Percentiles rank a stretch among this genome's conserved stretches.
Conservation (phyloP, 768 basidiomycete genomes). For the Boletus rex-veris region DNA sequence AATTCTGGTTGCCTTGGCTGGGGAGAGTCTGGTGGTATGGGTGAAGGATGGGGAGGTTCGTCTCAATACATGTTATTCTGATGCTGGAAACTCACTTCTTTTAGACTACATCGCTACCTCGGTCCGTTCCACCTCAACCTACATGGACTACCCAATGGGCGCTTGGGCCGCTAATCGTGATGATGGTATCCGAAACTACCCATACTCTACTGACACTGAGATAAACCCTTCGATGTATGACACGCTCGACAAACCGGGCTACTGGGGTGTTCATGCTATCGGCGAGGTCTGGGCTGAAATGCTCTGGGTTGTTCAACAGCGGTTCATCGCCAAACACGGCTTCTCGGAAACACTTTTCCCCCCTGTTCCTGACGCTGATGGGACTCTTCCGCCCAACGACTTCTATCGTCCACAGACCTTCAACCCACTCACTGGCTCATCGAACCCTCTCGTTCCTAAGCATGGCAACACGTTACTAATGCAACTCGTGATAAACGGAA, state of each 20-base stretch:
- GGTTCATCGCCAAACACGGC: constrained; percentile 77
- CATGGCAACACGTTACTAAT: constrained; percentile 86
- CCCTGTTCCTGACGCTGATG: constrained; percentile 61
- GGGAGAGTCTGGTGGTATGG: constrained; percentile 97
- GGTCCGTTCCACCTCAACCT: constrained; percentile 68
- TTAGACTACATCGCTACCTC: constrained; percentile 83
- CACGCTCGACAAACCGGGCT: constrained; percentile 89
- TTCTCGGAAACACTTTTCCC: constrained; percentile 80
- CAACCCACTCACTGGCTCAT: constrained; percentile 28
- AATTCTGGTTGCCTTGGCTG: constrained; percentile 94
- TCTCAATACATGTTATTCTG: not conserved
- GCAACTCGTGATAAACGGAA: constrained; percentile 83
- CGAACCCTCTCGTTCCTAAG: constrained; percentile 67
- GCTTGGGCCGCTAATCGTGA: constrained; percentile 85
- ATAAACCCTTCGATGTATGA: constrained; percentile 92
- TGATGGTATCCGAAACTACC: constrained; percentile 81
- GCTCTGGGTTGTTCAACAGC: constrained; percentile 75
- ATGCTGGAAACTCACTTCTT: not conserved
- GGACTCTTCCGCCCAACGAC: constrained; percentile 56
- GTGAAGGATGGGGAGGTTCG: constrained; percentile 90
- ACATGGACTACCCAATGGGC: constrained; percentile 88
- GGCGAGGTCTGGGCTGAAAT: constrained; percentile 97
- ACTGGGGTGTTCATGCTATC: constrained; percentile 90
- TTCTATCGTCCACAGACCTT: constrained; percentile 59
- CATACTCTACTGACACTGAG: constrained; percentile 73